Evolutionary conservation across 306 rosid genomes (phyloP).

Genomic region (Trichosanthes truncata): DNA sequence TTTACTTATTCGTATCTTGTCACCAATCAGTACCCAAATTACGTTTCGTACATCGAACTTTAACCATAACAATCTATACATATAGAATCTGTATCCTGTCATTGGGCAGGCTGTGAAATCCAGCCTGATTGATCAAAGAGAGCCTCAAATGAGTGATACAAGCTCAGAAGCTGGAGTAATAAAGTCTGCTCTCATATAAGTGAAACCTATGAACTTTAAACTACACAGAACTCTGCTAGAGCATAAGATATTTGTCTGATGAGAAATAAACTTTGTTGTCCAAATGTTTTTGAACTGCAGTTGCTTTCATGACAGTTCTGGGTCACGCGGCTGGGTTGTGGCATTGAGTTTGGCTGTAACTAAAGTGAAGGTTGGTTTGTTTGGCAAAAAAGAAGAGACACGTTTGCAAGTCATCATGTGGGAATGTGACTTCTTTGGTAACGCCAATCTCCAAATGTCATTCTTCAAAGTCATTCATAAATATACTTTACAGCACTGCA

Average conservation of each 20-base stretch:
- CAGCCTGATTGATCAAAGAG: background rate
- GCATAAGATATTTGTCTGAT: background rate
- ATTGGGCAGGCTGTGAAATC: background rate
- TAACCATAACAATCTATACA: background rate
- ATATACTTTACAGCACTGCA: background rate
- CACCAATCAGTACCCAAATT: background rate
- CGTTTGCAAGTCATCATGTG: conserved; percentile 4
- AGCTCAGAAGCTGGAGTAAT: background rate
- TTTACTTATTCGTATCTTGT: background rate
- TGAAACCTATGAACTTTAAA: background rate
- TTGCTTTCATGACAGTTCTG: background rate
- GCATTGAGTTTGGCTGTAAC: background rate
- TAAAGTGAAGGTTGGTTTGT: background rate
- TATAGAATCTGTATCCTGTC: background rate
- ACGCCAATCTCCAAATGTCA: background rate
- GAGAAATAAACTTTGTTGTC: background rate
- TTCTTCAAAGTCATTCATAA: background rate
- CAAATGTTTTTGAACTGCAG: background rate
- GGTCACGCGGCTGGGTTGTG: background rate
- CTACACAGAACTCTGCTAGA: background rate
- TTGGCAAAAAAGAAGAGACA: background rate
- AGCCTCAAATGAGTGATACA: background rate
- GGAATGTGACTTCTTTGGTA: background rate
- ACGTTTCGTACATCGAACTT: background rate
- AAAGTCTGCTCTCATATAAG: background rate